These are phyloP conservation scores for Aureobasidium sp. DNA, from an alignment of 2,329 filamentous ascomycete species.

Conservation along the genomic window DNA sequence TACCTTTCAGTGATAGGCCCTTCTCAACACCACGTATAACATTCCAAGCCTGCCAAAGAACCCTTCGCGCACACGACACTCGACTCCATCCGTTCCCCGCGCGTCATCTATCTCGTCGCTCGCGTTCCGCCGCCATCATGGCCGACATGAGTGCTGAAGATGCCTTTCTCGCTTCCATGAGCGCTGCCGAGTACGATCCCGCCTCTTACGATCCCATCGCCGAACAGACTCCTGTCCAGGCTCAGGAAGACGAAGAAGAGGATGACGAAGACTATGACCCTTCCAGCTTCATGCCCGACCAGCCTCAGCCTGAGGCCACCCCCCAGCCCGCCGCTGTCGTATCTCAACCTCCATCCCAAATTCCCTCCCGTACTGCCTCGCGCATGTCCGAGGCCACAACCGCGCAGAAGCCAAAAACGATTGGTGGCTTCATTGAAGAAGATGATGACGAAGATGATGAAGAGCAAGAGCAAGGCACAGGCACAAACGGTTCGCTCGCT, in stretches of 20 bases:
- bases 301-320: neutral
- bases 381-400: conserved; percentile 22
- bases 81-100: neutral
- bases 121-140: neutral
- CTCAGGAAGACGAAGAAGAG: conserved; percentile 25
- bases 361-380: conserved; percentile 37
- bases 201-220: conserved; percentile 23
- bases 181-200: conserved; percentile 25
- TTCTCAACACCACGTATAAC: neutral
- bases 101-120: neutral
- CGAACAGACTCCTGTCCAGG: conserved; percentile 39
- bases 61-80: neutral
- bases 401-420: conserved; percentile 41
- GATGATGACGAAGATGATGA: conserved; percentile 52
- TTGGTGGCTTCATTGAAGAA: conserved; percentile 56
- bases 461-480: conserved; percentile 17
- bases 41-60: neutral
- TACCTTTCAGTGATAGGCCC: no score
- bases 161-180: conserved; percentile 28
- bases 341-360: conserved; percentile 31
- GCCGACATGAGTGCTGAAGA: conserved; percentile 29
- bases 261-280: conserved; percentile 34
- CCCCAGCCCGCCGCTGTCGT: conserved; percentile 3
- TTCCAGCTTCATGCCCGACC: conserved; percentile 19
- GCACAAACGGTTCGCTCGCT: conserved; percentile 9